These are phyloP conservation scores for Macrophomina tecta DNA, from an alignment of 2,329 filamentous ascomycete species.

Conservation along the genomic window DNA sequence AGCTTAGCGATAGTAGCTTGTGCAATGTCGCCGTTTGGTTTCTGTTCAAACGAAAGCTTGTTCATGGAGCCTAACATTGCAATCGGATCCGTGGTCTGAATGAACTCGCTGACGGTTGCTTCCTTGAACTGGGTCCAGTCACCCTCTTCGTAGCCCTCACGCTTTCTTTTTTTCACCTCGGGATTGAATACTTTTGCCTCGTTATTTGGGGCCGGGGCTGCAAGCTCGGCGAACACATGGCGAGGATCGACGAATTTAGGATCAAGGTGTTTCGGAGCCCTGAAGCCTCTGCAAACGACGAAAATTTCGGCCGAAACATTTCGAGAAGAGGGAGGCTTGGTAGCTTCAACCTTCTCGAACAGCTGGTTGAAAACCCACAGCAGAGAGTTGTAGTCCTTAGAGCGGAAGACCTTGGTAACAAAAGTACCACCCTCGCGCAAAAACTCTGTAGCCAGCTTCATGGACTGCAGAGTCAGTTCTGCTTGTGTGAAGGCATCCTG, in stretches of 20 bases:
- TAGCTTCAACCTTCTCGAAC: conserved; percentile 93
- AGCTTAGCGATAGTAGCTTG: conserved; percentile 84
- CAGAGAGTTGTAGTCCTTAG: conserved; percentile 94
- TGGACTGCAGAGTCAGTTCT: conserved; percentile 84
- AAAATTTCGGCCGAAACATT: conserved; percentile 99
- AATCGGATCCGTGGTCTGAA: conserved; percentile 91
- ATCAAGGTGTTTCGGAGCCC: conserved; percentile 91
- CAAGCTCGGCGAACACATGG: conserved; percentile 90
- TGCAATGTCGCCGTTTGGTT: conserved; percentile 78
- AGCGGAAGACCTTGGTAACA: conserved; percentile 96
- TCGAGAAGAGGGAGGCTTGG: conserved; percentile 92
- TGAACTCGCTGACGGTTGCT: conserved; percentile 85
- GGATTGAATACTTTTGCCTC: conserved; percentile 99
- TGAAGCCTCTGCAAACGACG: conserved; percentile 93
- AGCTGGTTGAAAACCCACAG: conserved; percentile 98
- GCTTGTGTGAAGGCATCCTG: conserved; percentile 99
- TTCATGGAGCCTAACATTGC: conserved; percentile 88
- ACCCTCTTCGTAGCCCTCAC: conserved; percentile 96
- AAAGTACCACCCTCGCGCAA: conserved; percentile 87
- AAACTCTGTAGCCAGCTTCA: conserved; percentile 96
- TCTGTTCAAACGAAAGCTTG: conserved; percentile 80
- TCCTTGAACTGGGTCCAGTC: conserved; percentile 94
- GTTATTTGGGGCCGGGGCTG: conserved; percentile 85
- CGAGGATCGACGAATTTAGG: conserved; percentile 89
- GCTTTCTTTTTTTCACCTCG: conserved; percentile 94